A percentile compares a stretch with the other conserved stretches of the same genome.
phyloP scores from a whole-genome alignment of 2,329 filamentous ascomycete genomes.

The Penicillium olsonii region DNA sequence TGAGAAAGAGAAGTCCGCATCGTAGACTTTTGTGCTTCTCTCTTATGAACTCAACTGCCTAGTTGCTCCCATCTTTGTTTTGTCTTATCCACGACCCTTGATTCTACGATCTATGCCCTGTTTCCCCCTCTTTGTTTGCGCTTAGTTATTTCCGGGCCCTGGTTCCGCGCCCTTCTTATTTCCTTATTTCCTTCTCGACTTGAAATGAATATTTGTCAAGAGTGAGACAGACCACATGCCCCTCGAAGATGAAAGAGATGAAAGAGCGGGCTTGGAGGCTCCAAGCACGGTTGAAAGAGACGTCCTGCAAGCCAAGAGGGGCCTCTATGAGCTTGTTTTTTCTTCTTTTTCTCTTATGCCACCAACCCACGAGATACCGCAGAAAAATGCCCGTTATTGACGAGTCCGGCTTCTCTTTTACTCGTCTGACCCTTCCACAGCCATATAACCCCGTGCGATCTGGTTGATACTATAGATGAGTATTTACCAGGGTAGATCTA shows the following conservation, averaged over 20 bases:
- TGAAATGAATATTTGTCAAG: constrained; percentile 16
- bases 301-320: constrained; percentile 15
- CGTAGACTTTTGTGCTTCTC: constrained; percentile 26
- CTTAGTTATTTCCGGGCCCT: constrained; percentile 19
- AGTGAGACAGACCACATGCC: constrained; percentile 1
- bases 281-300: constrained; percentile 11
- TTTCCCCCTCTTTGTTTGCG: constrained; percentile 18
- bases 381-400: constrained; percentile 37
- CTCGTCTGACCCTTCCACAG: neutral
- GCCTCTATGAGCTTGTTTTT: constrained; percentile 26
- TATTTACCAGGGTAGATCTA: constrained; percentile 1
- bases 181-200: constrained; percentile 12
- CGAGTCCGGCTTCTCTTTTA: constrained; percentile 20
- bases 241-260: constrained; percentile 12
- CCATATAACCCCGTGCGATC: neutral
- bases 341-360: constrained; percentile 22
- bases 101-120: constrained; percentile 21
- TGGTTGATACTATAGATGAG: constrained; percentile 5
- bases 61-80: constrained; percentile 22
- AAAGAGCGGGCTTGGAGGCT: constrained; percentile 4
- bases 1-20: constrained; percentile 35
- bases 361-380: constrained; percentile 37
- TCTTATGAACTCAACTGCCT: constrained; percentile 16
- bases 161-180: constrained; percentile 9
- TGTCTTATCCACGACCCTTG: constrained; percentile 17